These are phyloP conservation scores for Somion occarium DNA, from an alignment of 1,284 basidiomycete genomes.

Conservation along the genomic window DNA sequence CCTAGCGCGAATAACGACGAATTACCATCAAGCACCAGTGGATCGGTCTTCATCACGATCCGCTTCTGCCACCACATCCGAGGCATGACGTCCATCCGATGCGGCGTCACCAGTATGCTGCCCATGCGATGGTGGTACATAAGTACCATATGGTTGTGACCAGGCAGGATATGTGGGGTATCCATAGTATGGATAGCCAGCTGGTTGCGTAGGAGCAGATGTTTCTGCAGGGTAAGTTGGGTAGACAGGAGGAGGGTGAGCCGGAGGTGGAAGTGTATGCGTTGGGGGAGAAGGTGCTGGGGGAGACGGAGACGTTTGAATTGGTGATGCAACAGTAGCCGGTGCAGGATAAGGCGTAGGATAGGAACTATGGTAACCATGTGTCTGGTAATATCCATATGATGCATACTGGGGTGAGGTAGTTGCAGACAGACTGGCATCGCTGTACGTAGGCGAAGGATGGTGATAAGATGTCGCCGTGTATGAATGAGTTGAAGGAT, in stretches of 20 bases:
- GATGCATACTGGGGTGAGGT: constrained; percentile 13
- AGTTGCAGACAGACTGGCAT: constrained; percentile 15
- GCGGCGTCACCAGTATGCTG: neutral
- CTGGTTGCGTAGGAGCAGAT: constrained; percentile 12
- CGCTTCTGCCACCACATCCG: constrained; percentile 1
- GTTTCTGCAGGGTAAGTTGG: constrained; percentile 10
- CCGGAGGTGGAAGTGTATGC: neutral
- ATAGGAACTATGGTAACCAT: constrained; percentile 10
- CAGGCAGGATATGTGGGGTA: constrained; percentile 1
- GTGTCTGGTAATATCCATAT: constrained; percentile 23
- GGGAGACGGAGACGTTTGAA: constrained; percentile 23
- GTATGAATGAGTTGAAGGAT: constrained; percentile 15
- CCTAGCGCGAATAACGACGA: neutral
- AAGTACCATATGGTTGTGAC: constrained; percentile 1
- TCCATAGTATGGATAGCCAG: constrained; percentile 10
- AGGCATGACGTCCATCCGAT: neutral
- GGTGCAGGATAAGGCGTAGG: constrained; percentile 21
- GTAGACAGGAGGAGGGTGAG: constrained; percentile 10
- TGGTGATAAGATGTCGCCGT: constrained; percentile 18
- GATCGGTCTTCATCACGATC: neutral
- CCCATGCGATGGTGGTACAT: neutral
- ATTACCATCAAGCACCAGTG: neutral
- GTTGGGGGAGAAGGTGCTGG: constrained; percentile 12
- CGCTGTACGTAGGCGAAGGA: constrained; percentile 18
- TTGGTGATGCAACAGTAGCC: constrained; percentile 19